These are phyloP conservation scores for Cicer judaicum DNA, from an alignment of 306 rosid species.

Conservation along the genomic window DNA sequence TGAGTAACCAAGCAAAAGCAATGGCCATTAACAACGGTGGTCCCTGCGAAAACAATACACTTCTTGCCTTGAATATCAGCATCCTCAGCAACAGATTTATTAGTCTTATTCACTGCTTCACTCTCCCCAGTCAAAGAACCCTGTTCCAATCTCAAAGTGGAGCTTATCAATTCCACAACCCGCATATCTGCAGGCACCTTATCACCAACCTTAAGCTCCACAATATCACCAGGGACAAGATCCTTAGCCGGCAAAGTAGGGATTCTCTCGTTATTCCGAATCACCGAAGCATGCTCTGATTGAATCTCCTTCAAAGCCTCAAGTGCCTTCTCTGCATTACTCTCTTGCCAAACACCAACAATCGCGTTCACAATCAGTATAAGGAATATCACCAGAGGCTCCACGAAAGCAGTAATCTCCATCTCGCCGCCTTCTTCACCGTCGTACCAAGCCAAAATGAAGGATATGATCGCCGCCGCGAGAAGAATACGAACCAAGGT, in stretches of 20 bases:
- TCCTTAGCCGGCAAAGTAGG: slow-evolving; percentile 71
- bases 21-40: slow-evolving; percentile 74
- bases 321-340: slow-evolving; percentile 90
- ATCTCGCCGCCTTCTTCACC: slow-evolving; percentile 67
- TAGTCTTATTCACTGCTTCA: slow-evolving; percentile 60
- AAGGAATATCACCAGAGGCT: slow-evolving; percentile 63
- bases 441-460: slow-evolving; percentile 84
- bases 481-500: slow-evolving; percentile 86
- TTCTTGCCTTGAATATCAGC: slow-evolving; percentile 59
- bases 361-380: slow-evolving; percentile 64
- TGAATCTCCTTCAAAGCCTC: slow-evolving; percentile 95
- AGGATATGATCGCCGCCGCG: slow-evolving; percentile 84
- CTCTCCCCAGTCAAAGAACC: slow-evolving; percentile 70
- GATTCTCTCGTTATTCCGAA: slow-evolving; percentile 55
- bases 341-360: slow-evolving; percentile 97
- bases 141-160: slow-evolving; percentile 62
- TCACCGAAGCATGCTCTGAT: slow-evolving; percentile 75
- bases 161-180: slow-evolving; percentile 60
- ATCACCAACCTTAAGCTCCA: slow-evolving; percentile 65
- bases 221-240: slow-evolving; percentile 76
- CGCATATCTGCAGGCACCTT: slow-evolving; percentile 68
- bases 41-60: slow-evolving; percentile 74
- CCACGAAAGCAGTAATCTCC: slow-evolving; percentile 66
- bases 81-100: slow-evolving; percentile 52
- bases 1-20: slow-evolving; percentile 77